A percentile compares a stretch with the other conserved stretches of the same genome.
These are phyloP conservation scores for Acer negundo DNA, from an alignment of 345 rosid species.

Conservation along the genomic window DNA sequence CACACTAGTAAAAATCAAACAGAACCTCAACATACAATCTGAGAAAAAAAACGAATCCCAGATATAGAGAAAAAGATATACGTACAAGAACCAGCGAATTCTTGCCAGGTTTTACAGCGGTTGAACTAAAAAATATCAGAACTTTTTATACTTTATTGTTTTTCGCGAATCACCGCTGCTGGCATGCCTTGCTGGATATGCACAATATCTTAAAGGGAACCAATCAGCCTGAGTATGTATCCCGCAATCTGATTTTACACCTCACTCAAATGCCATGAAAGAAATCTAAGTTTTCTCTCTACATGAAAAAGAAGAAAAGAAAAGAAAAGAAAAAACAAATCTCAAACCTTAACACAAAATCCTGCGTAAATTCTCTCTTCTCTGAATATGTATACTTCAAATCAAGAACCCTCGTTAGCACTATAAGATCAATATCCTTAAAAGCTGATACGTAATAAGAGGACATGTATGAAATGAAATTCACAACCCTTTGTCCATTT, in stretches of 20 bases:
- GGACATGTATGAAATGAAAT: constrained; percentile 36
- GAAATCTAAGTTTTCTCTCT: constrained; percentile 40
- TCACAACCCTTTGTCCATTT: constrained; percentile 42
- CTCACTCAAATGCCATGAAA: constrained; percentile 58
- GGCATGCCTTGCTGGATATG: constrained; percentile 37
- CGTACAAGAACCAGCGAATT: constrained; percentile 37
- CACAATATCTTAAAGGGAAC: constrained; percentile 38
- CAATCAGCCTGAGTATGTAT: constrained; percentile 49
- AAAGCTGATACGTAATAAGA: constrained; percentile 35
- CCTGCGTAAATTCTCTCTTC: constrained; percentile 40
- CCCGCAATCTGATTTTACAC: constrained; percentile 62
- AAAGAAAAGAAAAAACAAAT: constrained; percentile 24
- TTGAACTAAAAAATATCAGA: constrained; percentile 15
- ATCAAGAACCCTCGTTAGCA: constrained; percentile 43
- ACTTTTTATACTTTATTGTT: constrained; percentile 23
- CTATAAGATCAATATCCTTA: constrained; percentile 39
- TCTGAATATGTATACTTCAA: constrained; percentile 42
- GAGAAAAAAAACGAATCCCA: constrained; percentile 37
- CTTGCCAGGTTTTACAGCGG: constrained; percentile 35
- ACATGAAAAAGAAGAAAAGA: constrained; percentile 15
- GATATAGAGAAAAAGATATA: constrained; percentile 30
- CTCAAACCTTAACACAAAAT: constrained; percentile 55
- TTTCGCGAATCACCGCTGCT: constrained; percentile 24
- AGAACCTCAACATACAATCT: constrained; percentile 36
- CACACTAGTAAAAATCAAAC: constrained; percentile 44